Percentiles rank a stretch among this genome's conserved stretches.
Conservation (phyloP, 495 filamentous ascomycete species). For the Apodospora peruviana region DNA sequence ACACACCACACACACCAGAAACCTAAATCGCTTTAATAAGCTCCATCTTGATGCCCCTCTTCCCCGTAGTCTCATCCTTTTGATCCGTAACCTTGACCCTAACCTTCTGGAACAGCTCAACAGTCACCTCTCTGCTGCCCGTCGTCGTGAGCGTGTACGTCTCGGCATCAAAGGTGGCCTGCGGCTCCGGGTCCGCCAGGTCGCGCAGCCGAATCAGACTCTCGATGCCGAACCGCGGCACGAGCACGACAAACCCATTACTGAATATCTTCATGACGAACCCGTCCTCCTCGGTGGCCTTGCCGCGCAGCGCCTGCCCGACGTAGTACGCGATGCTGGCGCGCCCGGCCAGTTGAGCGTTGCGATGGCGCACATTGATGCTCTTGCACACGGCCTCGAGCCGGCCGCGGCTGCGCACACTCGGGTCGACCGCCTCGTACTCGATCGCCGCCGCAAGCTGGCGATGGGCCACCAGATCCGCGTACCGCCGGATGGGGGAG, state of each 20-base stretch:
- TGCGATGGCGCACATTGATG: slow-evolving; percentile 94
- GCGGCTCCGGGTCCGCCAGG: slow-evolving; percentile 67
- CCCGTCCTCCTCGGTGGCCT: slow-evolving; percentile 76
- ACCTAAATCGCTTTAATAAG: slow-evolving; percentile 50
- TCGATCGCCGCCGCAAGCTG: slow-evolving; percentile 93
- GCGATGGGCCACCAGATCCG: slow-evolving; percentile 87
- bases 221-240: slow-evolving; percentile 93
- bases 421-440: slow-evolving; percentile 77
- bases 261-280: slow-evolving; percentile 96
- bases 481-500: slow-evolving; percentile 92
- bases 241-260: slow-evolving; percentile 94
- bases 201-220: slow-evolving; percentile 81
- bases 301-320: slow-evolving; percentile 86
- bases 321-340: slow-evolving; percentile 96
- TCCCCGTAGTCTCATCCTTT: slow-evolving; percentile 88
- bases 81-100: slow-evolving; percentile 81
- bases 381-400: slow-evolving; percentile 94
- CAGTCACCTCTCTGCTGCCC: slow-evolving; percentile 48
- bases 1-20: too few species aligned
- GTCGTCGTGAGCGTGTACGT: slow-evolving; percentile 63
- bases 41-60: slow-evolving; percentile 76
- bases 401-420: slow-evolving; percentile 67
- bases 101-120: slow-evolving; percentile 89
- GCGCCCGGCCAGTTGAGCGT: slow-evolving; percentile 90
- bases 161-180: slow-evolving; percentile 76